Conservation (phyloP, 176 grass and related monocot species). For the Miscanthus lutarioriparius region DNA sequence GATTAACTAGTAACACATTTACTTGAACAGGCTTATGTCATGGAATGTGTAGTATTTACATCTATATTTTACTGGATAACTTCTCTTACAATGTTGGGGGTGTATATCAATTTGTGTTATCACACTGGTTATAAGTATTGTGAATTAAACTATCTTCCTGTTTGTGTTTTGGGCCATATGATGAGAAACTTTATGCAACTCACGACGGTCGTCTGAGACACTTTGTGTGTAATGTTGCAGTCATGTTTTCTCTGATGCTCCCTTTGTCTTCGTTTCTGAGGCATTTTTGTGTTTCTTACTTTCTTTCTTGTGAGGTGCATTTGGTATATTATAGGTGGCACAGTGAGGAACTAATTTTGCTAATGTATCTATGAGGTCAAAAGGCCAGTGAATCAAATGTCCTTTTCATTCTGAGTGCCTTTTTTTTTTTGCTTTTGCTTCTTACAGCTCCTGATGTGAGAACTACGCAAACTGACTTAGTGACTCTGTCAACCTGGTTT, state of each 20-base stretch:
- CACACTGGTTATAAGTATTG: background rate
- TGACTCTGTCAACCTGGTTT: background rate
- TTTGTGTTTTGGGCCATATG: conserved; percentile 46
- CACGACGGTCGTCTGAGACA: conserved; percentile 71
- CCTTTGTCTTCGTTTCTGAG: background rate
- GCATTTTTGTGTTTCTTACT: background rate
- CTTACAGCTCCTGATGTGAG: background rate
- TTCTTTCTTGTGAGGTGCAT: background rate
- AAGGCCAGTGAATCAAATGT: conserved; percentile 42
- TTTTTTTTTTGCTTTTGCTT: background rate
- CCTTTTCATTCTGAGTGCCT: conserved; percentile 81
- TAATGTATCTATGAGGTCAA: conserved; percentile 52
- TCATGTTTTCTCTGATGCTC: conserved; percentile 67
- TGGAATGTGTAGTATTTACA: background rate
- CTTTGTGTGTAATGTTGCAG: conserved; percentile 67
- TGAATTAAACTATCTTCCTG: background rate
- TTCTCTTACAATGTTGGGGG: background rate
- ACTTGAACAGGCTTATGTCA: background rate
- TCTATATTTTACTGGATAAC: background rate
- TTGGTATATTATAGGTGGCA: conserved; percentile 9
- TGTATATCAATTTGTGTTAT: background rate
- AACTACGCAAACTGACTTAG: background rate
- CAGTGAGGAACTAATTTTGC: conserved; percentile 49
- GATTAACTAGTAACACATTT: background rate
- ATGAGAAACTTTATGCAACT: conserved; percentile 60